phyloP scores from a whole-genome alignment of 495 filamentous ascomycete genomes.

The Pyrenopolyporus hunteri region DNA sequence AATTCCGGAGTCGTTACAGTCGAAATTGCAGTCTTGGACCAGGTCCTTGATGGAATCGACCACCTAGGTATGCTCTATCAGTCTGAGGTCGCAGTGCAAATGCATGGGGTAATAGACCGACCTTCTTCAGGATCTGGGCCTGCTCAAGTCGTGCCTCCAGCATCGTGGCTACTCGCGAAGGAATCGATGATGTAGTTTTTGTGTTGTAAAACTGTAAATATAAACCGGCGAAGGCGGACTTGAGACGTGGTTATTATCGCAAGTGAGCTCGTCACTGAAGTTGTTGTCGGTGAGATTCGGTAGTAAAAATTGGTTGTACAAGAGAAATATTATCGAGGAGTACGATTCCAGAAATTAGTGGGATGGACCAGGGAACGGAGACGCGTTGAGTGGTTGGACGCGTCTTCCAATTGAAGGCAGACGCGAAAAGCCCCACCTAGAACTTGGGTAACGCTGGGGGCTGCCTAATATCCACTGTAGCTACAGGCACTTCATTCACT shows the following conservation, averaged over 20 bases:
- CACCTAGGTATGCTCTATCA: constrained; percentile 64
- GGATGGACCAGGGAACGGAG: constrained; percentile 33
- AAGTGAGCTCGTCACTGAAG: not conserved
- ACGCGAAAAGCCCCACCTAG: constrained; percentile 26
- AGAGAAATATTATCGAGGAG: not conserved
- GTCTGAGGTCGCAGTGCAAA: not conserved
- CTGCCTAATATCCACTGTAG: too few relatives aligned
- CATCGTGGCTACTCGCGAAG: constrained; percentile 55
- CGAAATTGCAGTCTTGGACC: constrained; percentile 99
- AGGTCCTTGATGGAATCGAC: constrained; percentile 99
- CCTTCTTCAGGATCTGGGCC: constrained; percentile 94
- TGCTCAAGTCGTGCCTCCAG: constrained; percentile 97
- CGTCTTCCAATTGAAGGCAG: constrained; percentile 36
- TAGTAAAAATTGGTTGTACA: constrained; percentile 15
- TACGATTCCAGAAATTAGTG: constrained; percentile 28
- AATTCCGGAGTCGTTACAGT: constrained; percentile 99
- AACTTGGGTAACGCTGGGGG: constrained; percentile 9
- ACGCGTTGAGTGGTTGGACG: constrained; percentile 36
- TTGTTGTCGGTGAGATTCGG: constrained; percentile 1
- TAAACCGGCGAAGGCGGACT: not conserved
- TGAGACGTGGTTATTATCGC: not conserved
- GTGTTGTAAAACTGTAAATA: not conserved
- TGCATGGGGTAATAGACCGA: constrained; percentile 45
- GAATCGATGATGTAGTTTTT: too few relatives aligned
- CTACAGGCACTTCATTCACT: too few relatives aligned